A percentile compares a stretch with the other conserved stretches of the same genome.
These are phyloP conservation scores for Catenaria anguillulae DNA, from an alignment of 371 early-diverging fungal genomes.

Conservation along the genomic window DNA sequence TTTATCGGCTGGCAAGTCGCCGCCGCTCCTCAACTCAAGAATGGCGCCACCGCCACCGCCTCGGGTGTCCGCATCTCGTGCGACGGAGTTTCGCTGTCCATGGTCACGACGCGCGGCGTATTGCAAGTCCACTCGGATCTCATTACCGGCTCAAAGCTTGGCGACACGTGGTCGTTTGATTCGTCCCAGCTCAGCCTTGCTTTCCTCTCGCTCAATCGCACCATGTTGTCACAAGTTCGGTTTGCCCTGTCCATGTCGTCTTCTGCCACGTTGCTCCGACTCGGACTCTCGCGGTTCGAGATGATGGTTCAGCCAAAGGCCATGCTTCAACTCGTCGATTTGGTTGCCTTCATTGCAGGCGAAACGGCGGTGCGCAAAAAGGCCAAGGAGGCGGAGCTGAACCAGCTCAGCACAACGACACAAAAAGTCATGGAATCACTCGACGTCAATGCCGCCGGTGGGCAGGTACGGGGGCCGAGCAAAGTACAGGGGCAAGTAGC, in stretches of 20 bases:
- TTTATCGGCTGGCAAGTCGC: no score
- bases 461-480: no score
- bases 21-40: no score
- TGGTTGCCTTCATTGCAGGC: background rate
- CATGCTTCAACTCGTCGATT: background rate
- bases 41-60: no score
- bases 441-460: background rate
- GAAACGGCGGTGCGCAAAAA: background rate
- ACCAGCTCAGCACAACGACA: background rate
- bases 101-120: background rate
- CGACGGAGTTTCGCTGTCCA: background rate
- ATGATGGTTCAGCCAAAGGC: constrained; percentile 1
- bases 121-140: background rate
- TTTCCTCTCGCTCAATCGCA: background rate
- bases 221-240: background rate
- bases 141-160: background rate
- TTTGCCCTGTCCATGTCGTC: background rate
- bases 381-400: background rate
- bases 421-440: background rate
- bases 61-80: background rate
- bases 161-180: background rate
- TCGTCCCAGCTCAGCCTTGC: background rate
- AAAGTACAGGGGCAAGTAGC: no score
- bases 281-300: background rate
- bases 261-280: background rate